Evolutionary conservation across 352 stramenopile genomes (phyloP).

Genomic region (Pythium aquatile): DNA sequence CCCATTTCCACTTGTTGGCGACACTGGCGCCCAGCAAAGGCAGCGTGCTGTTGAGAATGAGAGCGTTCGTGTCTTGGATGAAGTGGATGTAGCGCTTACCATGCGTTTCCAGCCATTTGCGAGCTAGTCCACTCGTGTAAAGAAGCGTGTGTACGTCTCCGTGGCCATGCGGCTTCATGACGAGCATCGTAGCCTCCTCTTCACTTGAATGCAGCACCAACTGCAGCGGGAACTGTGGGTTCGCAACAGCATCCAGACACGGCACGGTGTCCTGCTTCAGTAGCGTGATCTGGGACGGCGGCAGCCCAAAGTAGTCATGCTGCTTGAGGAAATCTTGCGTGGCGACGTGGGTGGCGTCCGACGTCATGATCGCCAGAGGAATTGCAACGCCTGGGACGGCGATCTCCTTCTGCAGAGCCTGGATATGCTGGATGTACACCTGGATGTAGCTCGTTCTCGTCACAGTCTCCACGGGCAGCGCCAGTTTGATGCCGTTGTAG

Average conservation of each 20-base stretch:
- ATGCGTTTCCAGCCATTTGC: slow-evolving; percentile 69
- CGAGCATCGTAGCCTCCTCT: slow-evolving; percentile 26
- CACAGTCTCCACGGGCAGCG: slow-evolving; percentile 92
- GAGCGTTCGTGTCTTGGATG: slow-evolving; percentile 94
- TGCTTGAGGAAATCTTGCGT: slow-evolving; percentile 89
- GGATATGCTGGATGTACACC: slow-evolving; percentile 93
- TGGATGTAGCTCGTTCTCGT: slow-evolving; percentile 91
- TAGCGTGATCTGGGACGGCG: slow-evolving; percentile 89
- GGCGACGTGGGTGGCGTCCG: slow-evolving; percentile 92
- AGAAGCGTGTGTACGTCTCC: slow-evolving; percentile 97
- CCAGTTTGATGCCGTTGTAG: slow-evolving; percentile 97
- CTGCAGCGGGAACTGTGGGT: slow-evolving; percentile 37
- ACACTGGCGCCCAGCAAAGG: slow-evolving; percentile 88
- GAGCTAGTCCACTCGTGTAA: slow-evolving; percentile 67
- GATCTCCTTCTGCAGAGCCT: slow-evolving; percentile 80
- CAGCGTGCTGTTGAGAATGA: slow-evolving; percentile 92
- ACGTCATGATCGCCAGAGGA: slow-evolving; percentile 98
- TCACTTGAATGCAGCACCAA: slow-evolving; percentile 17
- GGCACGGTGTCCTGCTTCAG: slow-evolving; percentile 98
- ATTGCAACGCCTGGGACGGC: slow-evolving; percentile 42
- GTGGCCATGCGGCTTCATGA: slow-evolving; percentile 98
- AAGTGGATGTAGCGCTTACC: slow-evolving; percentile 95
- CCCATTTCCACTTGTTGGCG: slow-evolving; percentile 88
- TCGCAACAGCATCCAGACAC: slow-evolving; percentile 46
- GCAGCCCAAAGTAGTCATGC: slow-evolving; percentile 95